Percentiles rank a stretch among this genome's conserved stretches.
Evolutionary conservation across 345 rosid species (phyloP).

Genomic region (Eucalyptus lansdowneana): DNA sequence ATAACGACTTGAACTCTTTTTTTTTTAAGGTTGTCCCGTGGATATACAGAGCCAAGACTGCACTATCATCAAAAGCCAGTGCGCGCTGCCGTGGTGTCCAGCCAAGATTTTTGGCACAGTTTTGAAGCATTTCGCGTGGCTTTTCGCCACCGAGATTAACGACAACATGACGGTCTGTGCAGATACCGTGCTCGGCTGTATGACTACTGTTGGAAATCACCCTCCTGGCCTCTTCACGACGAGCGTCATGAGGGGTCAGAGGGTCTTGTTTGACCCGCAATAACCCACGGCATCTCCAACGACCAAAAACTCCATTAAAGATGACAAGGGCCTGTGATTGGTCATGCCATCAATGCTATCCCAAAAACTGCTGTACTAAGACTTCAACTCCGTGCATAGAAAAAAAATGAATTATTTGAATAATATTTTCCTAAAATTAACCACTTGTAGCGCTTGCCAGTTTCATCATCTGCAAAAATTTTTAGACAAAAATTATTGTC

Average conservation of each 20-base stretch:
- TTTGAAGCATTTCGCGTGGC: neutral
- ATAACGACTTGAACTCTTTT: neutral
- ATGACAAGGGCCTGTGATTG: neutral
- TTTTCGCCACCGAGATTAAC: neutral
- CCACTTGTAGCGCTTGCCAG: no score
- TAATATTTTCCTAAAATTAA: no score
- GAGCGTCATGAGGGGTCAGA: neutral
- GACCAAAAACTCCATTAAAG: neutral
- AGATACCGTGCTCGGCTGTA: neutral
- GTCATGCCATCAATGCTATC: neutral
- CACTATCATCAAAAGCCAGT: neutral
- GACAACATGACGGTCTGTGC: neutral
- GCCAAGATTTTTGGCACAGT: neutral
- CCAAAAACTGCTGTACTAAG: neutral
- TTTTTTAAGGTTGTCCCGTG: neutral
- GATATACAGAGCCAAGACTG: neutral
- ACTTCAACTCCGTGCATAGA: neutral
- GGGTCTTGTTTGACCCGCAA: neutral
- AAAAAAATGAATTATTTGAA: no score
- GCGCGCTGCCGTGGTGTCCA: neutral
- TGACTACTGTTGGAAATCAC: neutral
- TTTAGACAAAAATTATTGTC: no score
- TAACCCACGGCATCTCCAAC: neutral
- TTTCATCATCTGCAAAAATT: no score
- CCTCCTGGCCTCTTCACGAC: neutral